These are phyloP conservation scores for Populus hybrid DNA, from an alignment of 441 rosid species.

Conservation along the genomic window DNA sequence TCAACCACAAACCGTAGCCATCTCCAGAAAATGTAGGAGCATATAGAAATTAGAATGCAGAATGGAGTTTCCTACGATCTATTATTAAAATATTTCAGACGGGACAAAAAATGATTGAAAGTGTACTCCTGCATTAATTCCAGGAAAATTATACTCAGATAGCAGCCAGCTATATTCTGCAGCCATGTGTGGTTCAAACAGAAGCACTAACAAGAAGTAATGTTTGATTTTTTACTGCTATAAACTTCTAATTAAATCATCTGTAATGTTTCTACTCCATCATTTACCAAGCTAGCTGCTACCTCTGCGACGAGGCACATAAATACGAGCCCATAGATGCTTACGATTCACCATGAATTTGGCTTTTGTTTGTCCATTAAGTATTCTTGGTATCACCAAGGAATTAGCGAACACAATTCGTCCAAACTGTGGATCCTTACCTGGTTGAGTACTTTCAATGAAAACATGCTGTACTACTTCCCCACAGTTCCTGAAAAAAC, in stretches of 20 bases:
- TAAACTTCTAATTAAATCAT: too few species aligned
- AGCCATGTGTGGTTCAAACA: not conserved
- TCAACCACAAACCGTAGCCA: too few species aligned
- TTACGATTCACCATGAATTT: constrained; percentile 31
- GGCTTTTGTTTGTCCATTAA: constrained; percentile 32
- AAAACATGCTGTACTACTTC: constrained; percentile 28
- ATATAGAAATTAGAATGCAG: too few species aligned
- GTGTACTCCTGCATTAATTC: too few species aligned
- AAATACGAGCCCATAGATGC: constrained; percentile 34
- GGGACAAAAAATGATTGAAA: too few species aligned
- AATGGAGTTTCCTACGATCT: too few species aligned
- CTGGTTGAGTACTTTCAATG: constrained; percentile 12
- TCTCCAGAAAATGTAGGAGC: too few species aligned
- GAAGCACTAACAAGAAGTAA: not conserved
- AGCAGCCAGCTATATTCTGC: too few species aligned
- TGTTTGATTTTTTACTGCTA: not conserved
- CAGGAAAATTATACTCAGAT: too few species aligned
- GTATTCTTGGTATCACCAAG: constrained; percentile 17
- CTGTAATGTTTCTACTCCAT: too few species aligned
- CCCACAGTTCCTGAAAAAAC: constrained; percentile 29
- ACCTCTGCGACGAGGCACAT: constrained; percentile 12
- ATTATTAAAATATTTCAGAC: too few species aligned
- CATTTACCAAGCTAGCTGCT: not conserved
- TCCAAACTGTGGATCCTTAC: constrained; percentile 30
- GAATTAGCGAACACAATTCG: constrained; percentile 28